Base-by-base conservation (phyloP, 345 rosid species). In the Cardamine chenopodiifolia region DNA sequence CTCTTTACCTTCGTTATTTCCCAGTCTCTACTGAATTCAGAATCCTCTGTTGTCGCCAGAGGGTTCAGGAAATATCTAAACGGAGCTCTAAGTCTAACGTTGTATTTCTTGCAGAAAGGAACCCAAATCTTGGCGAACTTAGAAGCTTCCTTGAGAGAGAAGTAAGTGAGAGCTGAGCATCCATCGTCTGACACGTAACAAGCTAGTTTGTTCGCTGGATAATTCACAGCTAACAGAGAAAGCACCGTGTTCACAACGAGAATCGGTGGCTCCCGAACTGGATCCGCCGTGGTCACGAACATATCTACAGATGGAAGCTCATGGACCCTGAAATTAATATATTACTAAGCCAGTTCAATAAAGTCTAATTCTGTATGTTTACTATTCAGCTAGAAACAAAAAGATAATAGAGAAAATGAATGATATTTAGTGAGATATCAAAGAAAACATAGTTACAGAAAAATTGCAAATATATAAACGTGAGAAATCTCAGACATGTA, bases 101-200 rank as follows among this genome's bases (percentile, higher is more conserved):
- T 79, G 29, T 88, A 75, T 76, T 85, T 85, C 71, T 81, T 78
- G 71, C 96, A 89, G 76, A 92, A 92, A 0, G 91, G 91, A 34
- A 88, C 90, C 96, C 96, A 92, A 35, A 76, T 77, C 84, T 80
- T 81, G 1, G 94, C 90, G 23, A 88, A 92, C 25, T 75, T 87
- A 0, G 81, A 83, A 11, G 90, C 87, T 75, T 90, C 89, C 55
- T 82, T 64, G 5, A 90, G 81, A 66, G 96, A 83, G 57, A 83
- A 83, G 72, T 76, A 87, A 68, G 80, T 85, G 45, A 86, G 66
- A 59, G 83, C 78, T 8, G 97, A 92, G 74, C 90, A 85, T 66
- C 89, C 86, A 29, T 86, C 87, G 6, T 88, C 89, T 0, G 90
- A 88, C 0, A 88, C 85, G 47, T 84, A 86, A 80, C 86, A 85